Conservation (phyloP, 306 rosid genomes). For the Malus asiatica region DNA sequence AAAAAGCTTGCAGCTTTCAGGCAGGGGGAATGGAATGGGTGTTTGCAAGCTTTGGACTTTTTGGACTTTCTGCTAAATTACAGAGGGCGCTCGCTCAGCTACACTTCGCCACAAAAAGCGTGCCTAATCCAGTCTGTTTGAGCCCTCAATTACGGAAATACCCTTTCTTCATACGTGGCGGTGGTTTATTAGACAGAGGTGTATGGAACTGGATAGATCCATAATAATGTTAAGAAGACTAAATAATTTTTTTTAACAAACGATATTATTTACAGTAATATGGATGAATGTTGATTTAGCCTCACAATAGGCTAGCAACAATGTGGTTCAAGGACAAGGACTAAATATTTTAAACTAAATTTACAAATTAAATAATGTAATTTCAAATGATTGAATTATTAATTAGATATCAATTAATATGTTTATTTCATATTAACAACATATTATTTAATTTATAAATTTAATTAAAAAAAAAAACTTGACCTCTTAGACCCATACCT, state of each 20-base stretch:
- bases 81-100: not conserved
- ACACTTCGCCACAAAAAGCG: not conserved
- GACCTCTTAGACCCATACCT: too few species aligned
- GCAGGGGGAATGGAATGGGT: not conserved
- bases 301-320: too few species aligned
- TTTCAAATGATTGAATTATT: too few species aligned
- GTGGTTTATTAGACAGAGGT: not conserved
- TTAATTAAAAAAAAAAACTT: too few species aligned
- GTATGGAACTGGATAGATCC: not conserved
- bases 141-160: not conserved
- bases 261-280: too few species aligned
- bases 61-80: not conserved
- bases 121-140: not conserved
- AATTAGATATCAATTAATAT: fast-evolving
- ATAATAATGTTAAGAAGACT: too few species aligned
- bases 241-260: too few species aligned
- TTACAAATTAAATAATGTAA: too few species aligned
- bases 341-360: too few species aligned
- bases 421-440: fast-evolving
- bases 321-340: fast-evolving
- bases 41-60: not conserved
- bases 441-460: too few species aligned
- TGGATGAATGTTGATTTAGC: fast-evolving
- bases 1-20: not conserved
- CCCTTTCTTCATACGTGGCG: not conserved